Evolutionary conservation across 2,329 filamentous ascomycete species (phyloP), one percentile per base, ranked within the genome.

Genomic region (Thelonectria rubi): DNA sequence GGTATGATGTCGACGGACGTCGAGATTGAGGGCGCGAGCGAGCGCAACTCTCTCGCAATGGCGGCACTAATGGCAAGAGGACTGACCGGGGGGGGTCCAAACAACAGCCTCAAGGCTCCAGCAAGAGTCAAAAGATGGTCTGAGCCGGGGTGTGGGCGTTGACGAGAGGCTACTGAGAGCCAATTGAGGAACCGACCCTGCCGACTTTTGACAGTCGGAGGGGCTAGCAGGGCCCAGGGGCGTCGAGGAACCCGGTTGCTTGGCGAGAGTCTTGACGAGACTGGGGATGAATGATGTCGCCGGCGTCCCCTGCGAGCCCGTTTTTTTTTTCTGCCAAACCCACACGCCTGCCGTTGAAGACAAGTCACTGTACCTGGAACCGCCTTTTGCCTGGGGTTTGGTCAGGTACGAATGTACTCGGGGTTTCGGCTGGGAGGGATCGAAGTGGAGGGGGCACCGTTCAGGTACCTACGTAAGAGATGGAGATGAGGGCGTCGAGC

Each of bases 181-280:
- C 68, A 72, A 69, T 72, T 72, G 69, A 72, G 46, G 61, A 70
- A 72, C 66, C 65, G 62, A 69, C 69, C 68, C 69, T 71, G 65
- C 64, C 68, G 69, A 69, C 64, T 61, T 34, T 72, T 70, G 66
- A 72, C 69, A 72, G 69, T 69, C 68, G 58, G 64, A 71, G 51
- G 55, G 62, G 68, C 69, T 72, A 72, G 68, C 65, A 71, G 62
- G 66, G 62, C 60, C 68, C n/a, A 43, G 71, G 69, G 69, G 68
- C 63, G 62, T 65, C 37, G 57, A 69, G 53, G 60, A 69, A 66
- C 69, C 67, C 66, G 62, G 69, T 62, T 68, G 64, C 67, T 70
- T 69, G 67, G 52, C 51, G 32, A 34, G 56, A 24, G 24, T 24
- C 24, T 47, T 14, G 21, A 34, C 9, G 32, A 34, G 63, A 69